Evolutionary conservation across 495 filamentous ascomycete genomes (phyloP), one percentile per base, ranked within the genome.

Genomic region (Aspergillus sparsus): DNA sequence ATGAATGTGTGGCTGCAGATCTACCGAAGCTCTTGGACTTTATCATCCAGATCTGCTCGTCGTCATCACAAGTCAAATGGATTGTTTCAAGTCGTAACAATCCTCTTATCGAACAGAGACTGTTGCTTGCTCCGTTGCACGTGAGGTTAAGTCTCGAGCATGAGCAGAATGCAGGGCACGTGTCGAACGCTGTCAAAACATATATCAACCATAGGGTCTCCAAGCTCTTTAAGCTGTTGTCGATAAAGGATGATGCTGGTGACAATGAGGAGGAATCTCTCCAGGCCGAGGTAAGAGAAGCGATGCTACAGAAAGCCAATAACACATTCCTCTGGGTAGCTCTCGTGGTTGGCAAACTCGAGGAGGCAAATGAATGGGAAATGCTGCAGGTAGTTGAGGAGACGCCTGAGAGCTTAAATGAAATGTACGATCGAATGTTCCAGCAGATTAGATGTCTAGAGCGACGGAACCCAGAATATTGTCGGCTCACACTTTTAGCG

Each of bases 1-100:
- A 83, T 62, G 81, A 83, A 64, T 83, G 77, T 53, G n/a, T n/a
- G n/a, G 62, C 57, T 7, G 52, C 36, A 7, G 71, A 65, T 34
- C 57, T 67, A 49, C 15, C 44, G 5, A 34, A 68, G 7, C 67
- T 79, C 51, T 65, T 79, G 18, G n/a, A 68, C 10, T 52, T 79
- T 21, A 68, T 80, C 49, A 47, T 55, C 16, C 18, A 71, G 33
- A 8, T 39, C 12, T 55, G 50, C 7, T 60, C 61, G 0, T 5
- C 33, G 13, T 49, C 49, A 34, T 13, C 57, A 45, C 55, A 56
- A 7, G 61, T 71, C 21, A 74, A 74, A 59, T 74, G 63, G 69
- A 47, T 74, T 45, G 62, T 74, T 4, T 68, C 71, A 4, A 72
- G 73, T 44, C 66, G 70, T 3, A 66, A 74, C 52, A 47, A 35